phyloP scores from a whole-genome alignment of 2,329 filamentous ascomycete species.

The Aspergillus tamarii region DNA sequence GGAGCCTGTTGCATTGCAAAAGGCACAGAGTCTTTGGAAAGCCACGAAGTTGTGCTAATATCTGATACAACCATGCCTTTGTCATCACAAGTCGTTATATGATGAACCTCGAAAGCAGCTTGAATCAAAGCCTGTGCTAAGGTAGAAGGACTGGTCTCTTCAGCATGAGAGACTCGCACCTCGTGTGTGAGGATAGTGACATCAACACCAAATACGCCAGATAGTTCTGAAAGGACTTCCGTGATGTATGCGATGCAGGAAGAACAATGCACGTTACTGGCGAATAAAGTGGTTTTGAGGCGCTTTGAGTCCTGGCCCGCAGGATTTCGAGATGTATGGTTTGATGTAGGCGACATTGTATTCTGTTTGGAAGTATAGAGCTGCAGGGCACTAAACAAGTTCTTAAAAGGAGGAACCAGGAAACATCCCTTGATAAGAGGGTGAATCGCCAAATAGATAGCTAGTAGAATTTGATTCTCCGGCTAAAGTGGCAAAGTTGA shows the following conservation, averaged over 20 bases:
- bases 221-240: slow-evolving; percentile 44
- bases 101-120: slow-evolving; percentile 52
- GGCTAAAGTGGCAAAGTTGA: not conserved
- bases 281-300: slow-evolving; percentile 42
- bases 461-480: not conserved
- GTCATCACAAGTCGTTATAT: slow-evolving; percentile 45
- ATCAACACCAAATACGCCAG: slow-evolving; percentile 41
- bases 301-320: slow-evolving; percentile 17
- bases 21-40: slow-evolving; percentile 31
- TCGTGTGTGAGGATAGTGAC: slow-evolving; percentile 50
- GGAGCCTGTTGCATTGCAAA: slow-evolving; percentile 25
- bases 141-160: slow-evolving; percentile 32
- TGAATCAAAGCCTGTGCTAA: slow-evolving; percentile 45
- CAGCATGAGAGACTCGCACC: slow-evolving; percentile 45
- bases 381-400: too few relatives aligned
- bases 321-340: slow-evolving; percentile 7
- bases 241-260: slow-evolving; percentile 52
- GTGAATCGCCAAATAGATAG: not conserved
- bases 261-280: slow-evolving; percentile 53
- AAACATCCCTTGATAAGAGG: not conserved
- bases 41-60: slow-evolving; percentile 38
- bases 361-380: too few relatives aligned
- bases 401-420: not conserved
- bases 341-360: slow-evolving; percentile 19
- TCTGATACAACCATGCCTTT: slow-evolving; percentile 36